phyloP scores from a whole-genome alignment of 257 asterid genomes.

The Primulina huaijiensis region DNA sequence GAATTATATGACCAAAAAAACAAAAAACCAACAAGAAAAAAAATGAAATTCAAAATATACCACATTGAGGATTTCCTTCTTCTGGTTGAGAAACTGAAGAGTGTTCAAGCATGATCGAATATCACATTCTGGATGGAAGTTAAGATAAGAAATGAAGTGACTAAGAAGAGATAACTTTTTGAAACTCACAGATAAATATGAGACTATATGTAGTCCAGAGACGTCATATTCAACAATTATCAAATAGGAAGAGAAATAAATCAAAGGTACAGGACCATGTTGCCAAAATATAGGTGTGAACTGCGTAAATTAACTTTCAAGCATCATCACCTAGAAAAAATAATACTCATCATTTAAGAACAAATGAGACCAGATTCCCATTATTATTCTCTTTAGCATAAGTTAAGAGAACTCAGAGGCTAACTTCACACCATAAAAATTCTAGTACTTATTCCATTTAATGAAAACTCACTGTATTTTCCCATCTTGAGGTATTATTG shows the following conservation, averaged over 20 bases:
- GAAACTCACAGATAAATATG: not conserved
- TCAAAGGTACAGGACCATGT: slow-evolving; percentile 2
- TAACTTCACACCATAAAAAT: not conserved
- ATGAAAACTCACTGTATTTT: too few species aligned
- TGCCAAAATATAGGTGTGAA: not conserved
- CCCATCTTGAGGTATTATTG: not conserved
- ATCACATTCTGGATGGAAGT: slow-evolving; percentile 68
- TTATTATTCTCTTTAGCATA: not conserved
- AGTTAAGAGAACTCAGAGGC: not conserved
- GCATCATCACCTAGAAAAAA: not conserved
- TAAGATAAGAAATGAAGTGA: slow-evolving; percentile 16
- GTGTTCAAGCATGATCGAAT: slow-evolving; percentile 94
- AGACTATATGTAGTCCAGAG: slow-evolving; percentile 1
- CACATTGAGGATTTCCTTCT: slow-evolving; percentile 70
- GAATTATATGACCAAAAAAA: slow-evolving; percentile 19
- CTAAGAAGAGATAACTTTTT: slow-evolving; percentile 19
- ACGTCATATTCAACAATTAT: slow-evolving; percentile 13
- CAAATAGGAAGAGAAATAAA: slow-evolving; percentile 15
- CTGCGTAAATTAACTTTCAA: not conserved
- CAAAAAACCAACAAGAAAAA: slow-evolving; percentile 3
- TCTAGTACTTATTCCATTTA: not conserved
- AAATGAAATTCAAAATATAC: slow-evolving; percentile 41
- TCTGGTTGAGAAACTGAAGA: slow-evolving; percentile 91
- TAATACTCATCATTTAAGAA: not conserved
- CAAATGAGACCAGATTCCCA: too few species aligned